phyloP scores from a whole-genome alignment of 805 yeast genomes.

The Middelhovenomyces tepae region DNA sequence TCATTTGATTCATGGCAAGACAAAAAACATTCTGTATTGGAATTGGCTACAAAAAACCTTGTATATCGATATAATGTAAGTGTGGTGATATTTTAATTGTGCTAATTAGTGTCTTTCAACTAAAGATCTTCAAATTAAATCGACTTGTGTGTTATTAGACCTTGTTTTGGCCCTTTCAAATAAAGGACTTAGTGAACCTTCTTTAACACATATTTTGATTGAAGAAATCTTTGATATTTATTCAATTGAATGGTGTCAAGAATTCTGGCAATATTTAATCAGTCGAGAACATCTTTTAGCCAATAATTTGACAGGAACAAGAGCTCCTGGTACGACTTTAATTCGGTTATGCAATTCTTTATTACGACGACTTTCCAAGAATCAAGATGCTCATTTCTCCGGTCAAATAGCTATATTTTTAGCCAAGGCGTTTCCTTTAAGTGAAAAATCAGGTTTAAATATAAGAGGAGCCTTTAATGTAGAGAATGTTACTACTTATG shows the following conservation, averaged over 20 bases:
- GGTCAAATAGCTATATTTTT: constrained; percentile 28
- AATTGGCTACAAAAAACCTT: too few relatives aligned
- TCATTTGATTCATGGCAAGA: too few relatives aligned
- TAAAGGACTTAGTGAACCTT: too few relatives aligned
- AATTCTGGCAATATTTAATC: constrained; percentile 28
- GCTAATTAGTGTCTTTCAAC: too few relatives aligned
- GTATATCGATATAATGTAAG: too few relatives aligned
- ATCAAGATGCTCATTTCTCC: constrained; percentile 25
- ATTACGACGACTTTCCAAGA: constrained; percentile 26
- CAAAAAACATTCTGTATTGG: too few relatives aligned
- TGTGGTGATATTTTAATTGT: too few relatives aligned
- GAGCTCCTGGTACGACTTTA: constrained; percentile 27
- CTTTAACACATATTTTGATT: too few relatives aligned
- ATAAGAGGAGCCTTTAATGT: constrained; percentile 27
- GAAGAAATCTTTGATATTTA: constrained; percentile 28
- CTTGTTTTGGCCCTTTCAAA: too few relatives aligned
- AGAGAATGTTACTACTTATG: constrained; percentile 25
- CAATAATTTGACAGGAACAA: constrained; percentile 20
- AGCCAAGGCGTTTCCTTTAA: constrained; percentile 28
- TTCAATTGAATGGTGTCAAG: constrained; percentile 27
- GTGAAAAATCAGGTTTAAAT: constrained; percentile 30
- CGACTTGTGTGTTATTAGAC: too few relatives aligned
- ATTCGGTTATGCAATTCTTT: constrained; percentile 29
- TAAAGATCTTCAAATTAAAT: too few relatives aligned
- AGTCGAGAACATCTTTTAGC: constrained; percentile 21